phyloP scores from a whole-genome alignment of 768 basidiomycete species.

The Botryobasidium botryosum region DNA sequence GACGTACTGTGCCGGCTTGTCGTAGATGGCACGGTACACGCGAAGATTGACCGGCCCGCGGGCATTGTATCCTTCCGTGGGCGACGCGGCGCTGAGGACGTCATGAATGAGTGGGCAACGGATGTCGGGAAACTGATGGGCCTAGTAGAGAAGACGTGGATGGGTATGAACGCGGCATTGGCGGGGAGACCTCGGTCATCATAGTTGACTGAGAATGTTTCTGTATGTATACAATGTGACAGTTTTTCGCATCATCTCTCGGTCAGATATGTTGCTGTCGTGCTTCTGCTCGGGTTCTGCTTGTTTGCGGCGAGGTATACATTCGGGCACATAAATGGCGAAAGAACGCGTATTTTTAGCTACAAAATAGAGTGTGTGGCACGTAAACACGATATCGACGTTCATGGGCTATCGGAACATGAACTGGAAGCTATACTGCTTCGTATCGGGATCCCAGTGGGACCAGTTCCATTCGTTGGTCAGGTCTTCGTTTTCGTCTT shows the following conservation, averaged over 20 bases:
- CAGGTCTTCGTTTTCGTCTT: constrained; percentile 62
- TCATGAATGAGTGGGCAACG: constrained; percentile 96
- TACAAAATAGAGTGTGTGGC: too few species aligned
- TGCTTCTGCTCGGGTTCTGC: too few species aligned
- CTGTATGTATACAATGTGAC: too few species aligned
- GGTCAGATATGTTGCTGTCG: too few species aligned
- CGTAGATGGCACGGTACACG: constrained; percentile 83
- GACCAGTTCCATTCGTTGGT: constrained; percentile 94
- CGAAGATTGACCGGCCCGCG: constrained; percentile 79
- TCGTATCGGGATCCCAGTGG: constrained; percentile 98
- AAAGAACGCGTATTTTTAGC: too few species aligned
- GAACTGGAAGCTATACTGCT: constrained; percentile 96
- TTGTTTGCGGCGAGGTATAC: too few species aligned
- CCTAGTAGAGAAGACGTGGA: constrained; percentile 97
- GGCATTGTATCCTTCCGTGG: constrained; percentile 79
- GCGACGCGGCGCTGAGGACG: constrained; percentile 72
- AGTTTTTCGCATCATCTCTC: too few species aligned
- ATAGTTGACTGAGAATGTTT: too few species aligned
- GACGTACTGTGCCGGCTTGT: constrained; percentile 79
- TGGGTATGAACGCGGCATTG: constrained; percentile 83
- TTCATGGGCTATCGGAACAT: constrained; percentile 68
- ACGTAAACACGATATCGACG: too few species aligned
- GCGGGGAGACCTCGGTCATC: constrained; percentile 47
- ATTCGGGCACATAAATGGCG: too few species aligned
- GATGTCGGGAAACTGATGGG: constrained; percentile 88